Evolutionary conservation across 306 rosid species (phyloP).

Genomic region (Cicer arietinum): DNA sequence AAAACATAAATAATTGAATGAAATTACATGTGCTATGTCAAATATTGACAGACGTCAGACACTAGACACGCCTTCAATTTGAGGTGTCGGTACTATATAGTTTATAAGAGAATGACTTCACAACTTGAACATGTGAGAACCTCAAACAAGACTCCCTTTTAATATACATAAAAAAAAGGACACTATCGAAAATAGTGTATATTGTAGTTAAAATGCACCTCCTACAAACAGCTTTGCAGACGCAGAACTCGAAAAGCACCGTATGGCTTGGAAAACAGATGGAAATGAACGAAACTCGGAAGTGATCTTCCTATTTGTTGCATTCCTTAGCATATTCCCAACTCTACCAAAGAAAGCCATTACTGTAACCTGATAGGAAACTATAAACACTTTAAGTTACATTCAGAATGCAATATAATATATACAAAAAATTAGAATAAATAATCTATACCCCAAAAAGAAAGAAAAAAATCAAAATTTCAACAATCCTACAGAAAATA

Average conservation of each 20-base stretch:
- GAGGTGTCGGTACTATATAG: neutral
- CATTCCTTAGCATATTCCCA: conserved; percentile 71
- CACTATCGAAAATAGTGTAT: neutral
- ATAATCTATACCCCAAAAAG: neutral
- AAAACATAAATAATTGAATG: too few relatives aligned
- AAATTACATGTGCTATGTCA: neutral
- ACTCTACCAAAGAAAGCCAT: conserved; percentile 88
- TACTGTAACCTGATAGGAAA: conserved; percentile 48
- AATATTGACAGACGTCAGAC: too few relatives aligned
- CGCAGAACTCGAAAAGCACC: conserved; percentile 63
- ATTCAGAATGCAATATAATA: neutral
- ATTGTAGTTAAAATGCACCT: conserved; percentile 56
- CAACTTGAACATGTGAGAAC: neutral
- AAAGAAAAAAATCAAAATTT: neutral
- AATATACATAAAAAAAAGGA: neutral
- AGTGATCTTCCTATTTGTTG: conserved; percentile 54
- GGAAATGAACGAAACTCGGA: conserved; percentile 59
- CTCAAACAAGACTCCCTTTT: neutral
- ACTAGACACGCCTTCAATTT: too few relatives aligned
- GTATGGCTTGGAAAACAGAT: conserved; percentile 61
- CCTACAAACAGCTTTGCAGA: conserved; percentile 80
- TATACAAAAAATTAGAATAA: neutral
- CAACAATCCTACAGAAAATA: neutral
- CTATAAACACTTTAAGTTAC: neutral
- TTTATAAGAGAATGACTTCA: neutral